Base-by-base conservation (phyloP, 352 stramenopile genomes). In the Salisapilia sapeloensis region DNA sequence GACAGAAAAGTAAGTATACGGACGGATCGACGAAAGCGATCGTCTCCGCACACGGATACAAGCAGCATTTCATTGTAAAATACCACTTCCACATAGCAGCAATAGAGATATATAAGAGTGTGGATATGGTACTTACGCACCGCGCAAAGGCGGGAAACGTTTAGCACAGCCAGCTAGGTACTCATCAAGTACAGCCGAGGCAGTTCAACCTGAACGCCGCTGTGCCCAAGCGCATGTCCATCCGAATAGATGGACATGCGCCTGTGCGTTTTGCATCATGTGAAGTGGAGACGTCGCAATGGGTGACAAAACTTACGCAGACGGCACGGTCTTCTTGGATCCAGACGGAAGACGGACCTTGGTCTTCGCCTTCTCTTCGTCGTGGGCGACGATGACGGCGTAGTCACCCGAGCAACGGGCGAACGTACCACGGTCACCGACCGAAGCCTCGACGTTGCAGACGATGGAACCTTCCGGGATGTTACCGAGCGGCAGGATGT, bases 401-500 rank as follows among this genome's bases (percentile, higher is more conserved):
- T 98, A 99, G 67, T 96, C 84, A 40, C 95, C 95, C 47, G 92
- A 98, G 47, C 79, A 89, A 52, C 91, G 86, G 23, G 92, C 94
- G 59, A 98, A 96, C 40, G 74, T 80, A 42, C 95, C 95, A 40
- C 94, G 85, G 72, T 99, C 94, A 42, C 95, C 95, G 30, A 91
- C 74, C 45, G 82, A 67, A 35, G 69, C 60, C 75, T 99, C 95
- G 23, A 99, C 74, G 70, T 98, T 98, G 90, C 93, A 99, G 26
- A 98, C 82, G 46, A 99, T 97, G 54, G 95, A 97, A 86, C 95
- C 94, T 78, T 99, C 94, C 24, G 95, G 94, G 44, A 99, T 83
- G 4, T 69, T 56, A 35, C 51, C 79, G 21, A 99, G 53, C 29
- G 95, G 94, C 26, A 99, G 67, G 30, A 97, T 95, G 71, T 99